Conservation (phyloP, 441 rosid species). For the Theobroma grandiflorum region DNA sequence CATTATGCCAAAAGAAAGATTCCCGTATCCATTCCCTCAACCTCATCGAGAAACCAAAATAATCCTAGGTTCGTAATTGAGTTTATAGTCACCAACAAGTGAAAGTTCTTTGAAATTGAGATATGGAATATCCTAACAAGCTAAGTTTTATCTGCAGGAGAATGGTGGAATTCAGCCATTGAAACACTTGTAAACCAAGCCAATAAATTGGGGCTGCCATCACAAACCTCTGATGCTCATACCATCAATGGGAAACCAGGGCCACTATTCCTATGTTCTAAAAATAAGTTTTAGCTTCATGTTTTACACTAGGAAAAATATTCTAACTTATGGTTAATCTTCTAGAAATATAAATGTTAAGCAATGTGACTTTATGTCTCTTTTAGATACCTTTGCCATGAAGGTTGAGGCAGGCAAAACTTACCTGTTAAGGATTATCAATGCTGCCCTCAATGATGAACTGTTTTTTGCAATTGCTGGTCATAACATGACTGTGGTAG, state of each 20-base stretch:
- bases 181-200: constrained; percentile 60
- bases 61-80: constrained; percentile 40
- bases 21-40: constrained; percentile 60
- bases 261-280: constrained; percentile 55
- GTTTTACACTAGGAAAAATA: not conserved
- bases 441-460: constrained; percentile 70
- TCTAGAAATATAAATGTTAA: not conserved
- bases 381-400: constrained; percentile 46
- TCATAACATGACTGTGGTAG: constrained; percentile 61
- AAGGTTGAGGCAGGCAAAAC: constrained; percentile 48
- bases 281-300: constrained; percentile 34
- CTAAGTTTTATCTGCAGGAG: constrained; percentile 40
- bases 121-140: not conserved
- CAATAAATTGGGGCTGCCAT: constrained; percentile 51
- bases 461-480: constrained; percentile 63
- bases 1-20: constrained; percentile 49
- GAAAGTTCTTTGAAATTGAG: not conserved
- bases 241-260: constrained; percentile 68
- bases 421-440: constrained; percentile 48
- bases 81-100: not conserved
- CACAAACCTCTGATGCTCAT: constrained; percentile 63
- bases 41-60: constrained; percentile 57
- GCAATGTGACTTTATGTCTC: not conserved
- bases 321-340: not conserved
- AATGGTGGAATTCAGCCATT: constrained; percentile 63